These are phyloP conservation scores for Smittium mucronatum DNA, from an alignment of 371 early-diverging fungal genomes.

Conservation along the genomic window DNA sequence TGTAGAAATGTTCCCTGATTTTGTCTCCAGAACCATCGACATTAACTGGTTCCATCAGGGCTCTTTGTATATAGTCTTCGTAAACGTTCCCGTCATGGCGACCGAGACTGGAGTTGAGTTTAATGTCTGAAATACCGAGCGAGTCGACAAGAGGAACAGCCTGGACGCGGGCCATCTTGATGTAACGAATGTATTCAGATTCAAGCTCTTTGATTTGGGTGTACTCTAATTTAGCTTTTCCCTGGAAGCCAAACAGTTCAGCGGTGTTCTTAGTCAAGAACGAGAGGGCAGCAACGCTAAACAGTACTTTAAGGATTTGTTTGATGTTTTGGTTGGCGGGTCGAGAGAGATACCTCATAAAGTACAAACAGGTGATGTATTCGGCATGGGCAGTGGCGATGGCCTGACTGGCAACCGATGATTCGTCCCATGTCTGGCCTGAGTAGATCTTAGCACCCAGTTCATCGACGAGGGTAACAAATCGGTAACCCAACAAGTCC, in stretches of 20 bases:
- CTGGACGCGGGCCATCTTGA: constrained; percentile 48
- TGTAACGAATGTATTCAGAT: constrained; percentile 33
- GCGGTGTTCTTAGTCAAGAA: constrained; percentile 39
- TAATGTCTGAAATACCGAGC: constrained; percentile 60
- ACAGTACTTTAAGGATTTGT: constrained; percentile 34
- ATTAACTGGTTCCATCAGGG: constrained; percentile 49
- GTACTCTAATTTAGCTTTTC: constrained; percentile 34
- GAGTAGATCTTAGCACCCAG: constrained; percentile 39
- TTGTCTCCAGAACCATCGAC: constrained; percentile 18
- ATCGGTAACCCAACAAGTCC: constrained; percentile 52
- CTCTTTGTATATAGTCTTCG: constrained; percentile 52
- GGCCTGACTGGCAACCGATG: constrained; percentile 46
- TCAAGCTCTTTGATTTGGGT: constrained; percentile 30
- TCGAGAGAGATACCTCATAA: constrained; percentile 37
- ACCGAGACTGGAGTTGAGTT: constrained; percentile 64
- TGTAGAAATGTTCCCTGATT: constrained; percentile 26
- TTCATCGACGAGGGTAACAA: constrained; percentile 30
- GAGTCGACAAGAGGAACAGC: constrained; percentile 63
- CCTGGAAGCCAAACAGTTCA: constrained; percentile 49
- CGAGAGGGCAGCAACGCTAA: constrained; percentile 43
- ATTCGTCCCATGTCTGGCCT: constrained; percentile 45
- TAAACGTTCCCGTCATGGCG: constrained; percentile 62
- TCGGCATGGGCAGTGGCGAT: constrained; percentile 54
- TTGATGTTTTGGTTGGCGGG: constrained; percentile 14
- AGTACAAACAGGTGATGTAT: constrained; percentile 43